phyloP scores from a whole-genome alignment of 2,329 filamentous ascomycete genomes.

The Nemania sp. region DNA sequence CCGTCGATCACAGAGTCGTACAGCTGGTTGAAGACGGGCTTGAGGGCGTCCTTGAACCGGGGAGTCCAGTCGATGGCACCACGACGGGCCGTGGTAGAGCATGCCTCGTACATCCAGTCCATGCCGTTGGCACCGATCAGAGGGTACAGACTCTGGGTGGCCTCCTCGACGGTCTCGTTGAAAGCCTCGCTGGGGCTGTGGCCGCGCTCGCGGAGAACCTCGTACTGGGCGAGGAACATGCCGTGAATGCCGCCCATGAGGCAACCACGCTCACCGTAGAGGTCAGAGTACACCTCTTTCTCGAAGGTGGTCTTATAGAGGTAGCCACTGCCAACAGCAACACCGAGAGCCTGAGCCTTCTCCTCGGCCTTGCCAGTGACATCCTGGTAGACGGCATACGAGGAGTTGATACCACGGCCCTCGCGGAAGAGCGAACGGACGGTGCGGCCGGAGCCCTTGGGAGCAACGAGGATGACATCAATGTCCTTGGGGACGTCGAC shows the following conservation, averaged over 20 bases:
- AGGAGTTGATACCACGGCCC: conserved; percentile 99
- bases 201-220: conserved; percentile 98
- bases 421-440: conserved; percentile 98
- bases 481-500: conserved; percentile 95
- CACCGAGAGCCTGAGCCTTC: conserved; percentile 95
- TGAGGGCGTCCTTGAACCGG: conserved; percentile 96
- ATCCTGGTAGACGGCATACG: conserved; percentile 97
- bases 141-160: conserved; percentile 96
- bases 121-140: conserved; percentile 97
- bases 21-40: conserved; percentile 97
- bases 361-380: conserved; percentile 97
- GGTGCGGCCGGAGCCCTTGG: conserved; percentile 98
- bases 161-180: conserved; percentile 99
- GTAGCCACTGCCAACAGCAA: conserved; percentile 96
- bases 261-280: conserved; percentile 99
- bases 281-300: conserved; percentile 99
- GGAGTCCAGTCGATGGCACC: conserved; percentile 99
- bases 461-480: conserved; percentile 98
- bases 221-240: conserved; percentile 99
- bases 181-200: conserved; percentile 98
- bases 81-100: conserved; percentile 97
- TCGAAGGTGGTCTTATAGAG: conserved; percentile 99
- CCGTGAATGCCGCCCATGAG: conserved; percentile 99
- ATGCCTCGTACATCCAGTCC: conserved; percentile 99
- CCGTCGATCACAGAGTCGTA: conserved; percentile 93